phyloP scores from a whole-genome alignment of 2,329 filamentous ascomycete species.

The Neonectria magnoliae region DNA sequence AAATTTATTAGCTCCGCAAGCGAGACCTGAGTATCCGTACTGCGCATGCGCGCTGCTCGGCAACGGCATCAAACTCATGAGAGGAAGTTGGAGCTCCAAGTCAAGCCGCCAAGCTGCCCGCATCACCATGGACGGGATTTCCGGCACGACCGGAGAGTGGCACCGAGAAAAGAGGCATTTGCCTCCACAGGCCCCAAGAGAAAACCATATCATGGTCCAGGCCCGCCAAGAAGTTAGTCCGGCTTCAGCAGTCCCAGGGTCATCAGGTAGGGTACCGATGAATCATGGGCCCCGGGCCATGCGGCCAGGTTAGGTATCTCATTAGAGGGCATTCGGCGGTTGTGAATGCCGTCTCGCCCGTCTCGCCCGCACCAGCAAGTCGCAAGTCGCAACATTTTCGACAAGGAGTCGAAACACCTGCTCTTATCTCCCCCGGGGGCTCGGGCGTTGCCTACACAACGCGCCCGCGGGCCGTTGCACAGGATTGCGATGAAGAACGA shows the following conservation, averaged over 20 bases:
- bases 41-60: conserved; percentile 6
- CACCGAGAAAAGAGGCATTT: conserved; percentile 9
- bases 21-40: conserved; percentile 8
- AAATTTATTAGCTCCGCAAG: background rate
- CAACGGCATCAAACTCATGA: background rate
- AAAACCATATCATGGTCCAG: conserved; percentile 11
- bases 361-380: conserved; percentile 9
- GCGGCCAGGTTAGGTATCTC: conserved; percentile 17
- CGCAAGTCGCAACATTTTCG: conserved; percentile 5
- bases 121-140: conserved; percentile 1
- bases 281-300: conserved; percentile 13
- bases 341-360: conserved; percentile 11
- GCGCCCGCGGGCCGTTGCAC: conserved; percentile 1
- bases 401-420: conserved; percentile 17
- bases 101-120: background rate
- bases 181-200: conserved; percentile 7
- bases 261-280: background rate
- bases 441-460: conserved; percentile 21
- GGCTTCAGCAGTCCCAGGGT: conserved; percentile 19
- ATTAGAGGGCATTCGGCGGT: conserved; percentile 2
- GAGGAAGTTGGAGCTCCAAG: conserved; percentile 11
- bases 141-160: conserved; percentile 19
- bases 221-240: conserved; percentile 19
- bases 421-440: conserved; percentile 9
- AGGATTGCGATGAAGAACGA: background rate